These are phyloP conservation scores for Mycena alexandri DNA, from an alignment of 768 basidiomycete genomes.

Conservation along the genomic window DNA sequence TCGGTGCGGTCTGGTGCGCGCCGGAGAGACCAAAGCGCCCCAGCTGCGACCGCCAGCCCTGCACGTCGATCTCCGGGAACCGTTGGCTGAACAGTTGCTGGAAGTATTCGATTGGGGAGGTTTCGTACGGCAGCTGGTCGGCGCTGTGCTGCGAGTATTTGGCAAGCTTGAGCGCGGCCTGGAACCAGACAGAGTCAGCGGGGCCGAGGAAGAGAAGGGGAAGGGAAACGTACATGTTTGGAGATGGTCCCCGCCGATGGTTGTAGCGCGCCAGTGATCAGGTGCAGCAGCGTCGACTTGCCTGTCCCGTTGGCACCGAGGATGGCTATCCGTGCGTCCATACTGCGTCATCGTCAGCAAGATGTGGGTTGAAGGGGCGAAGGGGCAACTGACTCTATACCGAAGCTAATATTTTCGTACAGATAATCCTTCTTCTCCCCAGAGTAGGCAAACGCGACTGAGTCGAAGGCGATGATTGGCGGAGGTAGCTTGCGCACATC, in stretches of 20 bases:
- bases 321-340: conserved; percentile 96
- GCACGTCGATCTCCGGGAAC: conserved; percentile 92
- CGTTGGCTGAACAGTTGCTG: conserved; percentile 82
- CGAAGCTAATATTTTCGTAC: conserved; percentile 92
- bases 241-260: conserved; percentile 89
- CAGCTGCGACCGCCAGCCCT: conserved; percentile 95
- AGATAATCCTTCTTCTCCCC: conserved; percentile 90
- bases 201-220: not conserved
- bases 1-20: conserved; percentile 92
- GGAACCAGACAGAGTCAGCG: not conserved
- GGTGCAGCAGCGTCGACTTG: conserved; percentile 91
- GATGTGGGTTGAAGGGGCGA: not conserved
- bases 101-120: conserved; percentile 94
- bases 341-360: conserved; percentile 59
- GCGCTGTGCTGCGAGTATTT: conserved; percentile 99
- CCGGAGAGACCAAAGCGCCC: conserved; percentile 97
- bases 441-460: conserved; percentile 96
- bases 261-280: conserved; percentile 86
- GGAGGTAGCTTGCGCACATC: conserved; percentile 94
- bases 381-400: conserved; percentile 87
- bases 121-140: conserved; percentile 96
- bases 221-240: conserved; percentile 66
- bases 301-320: conserved; percentile 97
- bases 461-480: conserved; percentile 96
- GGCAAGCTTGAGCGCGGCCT: conserved; percentile 87